Evolutionary conservation across 2,329 filamentous ascomycete genomes (phyloP).

Genomic region (Ceratocystis cubensis): DNA sequence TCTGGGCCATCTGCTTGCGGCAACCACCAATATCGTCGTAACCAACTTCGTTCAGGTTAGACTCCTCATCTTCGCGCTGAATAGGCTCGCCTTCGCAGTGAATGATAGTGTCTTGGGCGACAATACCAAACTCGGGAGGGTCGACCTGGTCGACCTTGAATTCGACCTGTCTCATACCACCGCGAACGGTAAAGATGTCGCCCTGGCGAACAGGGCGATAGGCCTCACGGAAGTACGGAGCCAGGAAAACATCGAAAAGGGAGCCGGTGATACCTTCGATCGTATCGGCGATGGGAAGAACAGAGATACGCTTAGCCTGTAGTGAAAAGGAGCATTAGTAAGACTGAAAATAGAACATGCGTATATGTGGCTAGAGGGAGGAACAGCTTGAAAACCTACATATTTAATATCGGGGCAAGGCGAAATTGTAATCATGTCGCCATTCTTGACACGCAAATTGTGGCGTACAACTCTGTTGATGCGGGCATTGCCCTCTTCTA

Average conservation of each 20-base stretch:
- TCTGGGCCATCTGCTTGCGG: slow-evolving; percentile 99
- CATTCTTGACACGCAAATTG: slow-evolving; percentile 96
- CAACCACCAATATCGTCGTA: slow-evolving; percentile 99
- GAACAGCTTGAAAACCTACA: slow-evolving; percentile 43
- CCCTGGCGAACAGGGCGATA: slow-evolving; percentile 96
- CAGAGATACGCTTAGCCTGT: slow-evolving; percentile 95
- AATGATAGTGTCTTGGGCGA: slow-evolving; percentile 96
- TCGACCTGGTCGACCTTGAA: slow-evolving; percentile 99
- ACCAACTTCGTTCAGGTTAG: slow-evolving; percentile 96
- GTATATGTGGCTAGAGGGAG: neutral
- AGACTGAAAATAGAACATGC: neutral
- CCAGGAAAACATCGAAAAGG: slow-evolving; percentile 97
- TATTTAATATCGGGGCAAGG: slow-evolving; percentile 99
- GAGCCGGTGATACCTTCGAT: slow-evolving; percentile 96
- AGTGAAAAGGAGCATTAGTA: neutral
- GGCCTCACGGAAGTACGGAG: slow-evolving; percentile 97
- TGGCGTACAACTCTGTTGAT: slow-evolving; percentile 98
- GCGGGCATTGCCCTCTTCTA: slow-evolving; percentile 91
- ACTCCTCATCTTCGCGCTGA: slow-evolving; percentile 96
- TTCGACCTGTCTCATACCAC: slow-evolving; percentile 97
- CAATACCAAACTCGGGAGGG: slow-evolving; percentile 95
- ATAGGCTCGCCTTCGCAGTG: slow-evolving; percentile 94
- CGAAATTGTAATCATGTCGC: slow-evolving; percentile 93
- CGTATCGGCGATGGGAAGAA: slow-evolving; percentile 94
- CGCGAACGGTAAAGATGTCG: slow-evolving; percentile 91